A percentile compares a stretch with the other conserved stretches of the same genome.
phyloP scores from a whole-genome alignment of 768 basidiomycete genomes.

The Russula vinacea region DNA sequence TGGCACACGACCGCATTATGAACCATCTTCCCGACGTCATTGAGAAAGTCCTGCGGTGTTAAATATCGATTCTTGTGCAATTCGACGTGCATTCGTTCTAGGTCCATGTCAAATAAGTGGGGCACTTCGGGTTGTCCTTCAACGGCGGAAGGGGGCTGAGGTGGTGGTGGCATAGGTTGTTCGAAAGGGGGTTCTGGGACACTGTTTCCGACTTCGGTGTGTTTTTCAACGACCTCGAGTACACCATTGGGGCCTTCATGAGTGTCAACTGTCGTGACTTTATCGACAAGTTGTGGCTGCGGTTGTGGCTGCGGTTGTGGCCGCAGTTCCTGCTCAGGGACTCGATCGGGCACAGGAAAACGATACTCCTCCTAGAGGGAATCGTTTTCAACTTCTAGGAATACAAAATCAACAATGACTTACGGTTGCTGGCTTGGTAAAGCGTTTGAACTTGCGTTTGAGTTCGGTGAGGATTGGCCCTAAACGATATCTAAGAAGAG shows the following conservation, averaged over 20 bases:
- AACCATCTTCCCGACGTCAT: slow-evolving; percentile 76
- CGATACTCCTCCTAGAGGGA: slow-evolving; percentile 67
- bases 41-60: slow-evolving; percentile 83
- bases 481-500: slow-evolving; percentile 85
- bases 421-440: slow-evolving; percentile 76
- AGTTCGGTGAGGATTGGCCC: slow-evolving; percentile 85
- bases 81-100: slow-evolving; percentile 85
- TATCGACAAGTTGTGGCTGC: slow-evolving; percentile 35
- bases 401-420: slow-evolving; percentile 34
- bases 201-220: slow-evolving; percentile 25
- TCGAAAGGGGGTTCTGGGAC: slow-evolving; percentile 23
- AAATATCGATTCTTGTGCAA: slow-evolving; percentile 84
- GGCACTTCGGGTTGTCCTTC: slow-evolving; percentile 43
- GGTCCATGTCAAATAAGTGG: slow-evolving; percentile 78
- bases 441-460: slow-evolving; percentile 89
- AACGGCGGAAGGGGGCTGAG: slow-evolving; percentile 35
- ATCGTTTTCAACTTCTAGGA: background rate
- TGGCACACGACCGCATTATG: slow-evolving; percentile 62
- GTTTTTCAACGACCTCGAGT: slow-evolving; percentile 45
- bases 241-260: slow-evolving; percentile 43
- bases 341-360: slow-evolving; percentile 43
- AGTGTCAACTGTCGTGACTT: slow-evolving; percentile 41
- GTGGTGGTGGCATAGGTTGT: slow-evolving; percentile 16
- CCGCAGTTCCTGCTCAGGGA: slow-evolving; percentile 26
- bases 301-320: slow-evolving; percentile 24